A percentile compares a stretch with the other conserved stretches of the same genome.
phyloP scores from a whole-genome alignment of 2,329 filamentous ascomycete genomes.

The Claviceps digitariae region DNA sequence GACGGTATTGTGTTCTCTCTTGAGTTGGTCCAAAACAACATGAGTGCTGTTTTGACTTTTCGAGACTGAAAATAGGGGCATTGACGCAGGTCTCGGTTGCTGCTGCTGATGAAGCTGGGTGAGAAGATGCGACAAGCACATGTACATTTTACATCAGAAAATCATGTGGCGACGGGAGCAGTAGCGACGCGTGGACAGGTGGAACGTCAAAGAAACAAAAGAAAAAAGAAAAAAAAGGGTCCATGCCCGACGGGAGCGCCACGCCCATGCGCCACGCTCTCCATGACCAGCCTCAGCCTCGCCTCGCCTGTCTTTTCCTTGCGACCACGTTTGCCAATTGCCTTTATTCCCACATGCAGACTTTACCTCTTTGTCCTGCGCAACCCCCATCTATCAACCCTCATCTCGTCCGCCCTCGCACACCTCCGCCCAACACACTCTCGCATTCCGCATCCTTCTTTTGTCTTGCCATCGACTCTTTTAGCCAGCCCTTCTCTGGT shows the following conservation, averaged over 20 bases:
- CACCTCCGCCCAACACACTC: neutral
- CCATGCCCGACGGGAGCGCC: neutral
- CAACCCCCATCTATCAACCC: neutral
- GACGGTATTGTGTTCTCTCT: too few species aligned
- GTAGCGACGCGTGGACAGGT: too few species aligned
- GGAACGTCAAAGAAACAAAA: neutral
- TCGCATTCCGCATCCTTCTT: neutral
- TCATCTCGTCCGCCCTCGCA: neutral
- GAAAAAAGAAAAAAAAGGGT: neutral
- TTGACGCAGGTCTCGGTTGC: too few species aligned
- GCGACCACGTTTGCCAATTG: slow-evolving; percentile 3
- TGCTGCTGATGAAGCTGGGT: too few species aligned
- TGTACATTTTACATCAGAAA: too few species aligned
- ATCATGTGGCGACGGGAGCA: too few species aligned
- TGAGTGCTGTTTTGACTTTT: too few species aligned
- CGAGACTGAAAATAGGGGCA: too few species aligned
- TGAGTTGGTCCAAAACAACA: too few species aligned
- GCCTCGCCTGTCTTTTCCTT: neutral
- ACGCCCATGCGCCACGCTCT: neutral
- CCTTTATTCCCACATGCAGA: neutral
- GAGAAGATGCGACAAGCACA: too few species aligned
- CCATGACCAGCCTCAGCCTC: neutral
- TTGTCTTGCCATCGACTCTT: neutral
- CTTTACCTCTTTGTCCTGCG: neutral
- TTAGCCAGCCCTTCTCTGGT: neutral